Evolutionary conservation across 306 rosid species (phyloP).

Genomic region (Sindora glabra): DNA sequence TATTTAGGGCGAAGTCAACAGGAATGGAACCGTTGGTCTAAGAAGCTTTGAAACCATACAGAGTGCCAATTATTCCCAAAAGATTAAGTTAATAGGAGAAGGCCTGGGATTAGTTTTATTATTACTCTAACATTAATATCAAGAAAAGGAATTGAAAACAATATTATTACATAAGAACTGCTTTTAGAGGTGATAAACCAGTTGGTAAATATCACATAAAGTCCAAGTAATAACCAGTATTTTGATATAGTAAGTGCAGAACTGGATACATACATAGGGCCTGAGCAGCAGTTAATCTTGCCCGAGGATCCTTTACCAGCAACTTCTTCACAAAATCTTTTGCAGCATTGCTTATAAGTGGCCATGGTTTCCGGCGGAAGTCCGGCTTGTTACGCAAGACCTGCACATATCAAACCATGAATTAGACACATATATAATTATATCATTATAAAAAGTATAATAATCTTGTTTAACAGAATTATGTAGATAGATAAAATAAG

Average conservation of each 20-base stretch:
- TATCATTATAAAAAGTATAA: neutral
- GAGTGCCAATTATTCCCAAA: too few species aligned
- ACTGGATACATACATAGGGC: slow-evolving; percentile 70
- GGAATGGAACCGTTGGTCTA: too few species aligned
- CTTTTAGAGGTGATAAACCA: too few species aligned
- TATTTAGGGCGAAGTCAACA: too few species aligned
- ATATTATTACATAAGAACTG: too few species aligned
- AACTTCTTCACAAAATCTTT: slow-evolving; percentile 94
- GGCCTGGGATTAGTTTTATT: too few species aligned
- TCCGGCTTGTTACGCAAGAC: slow-evolving; percentile 91
- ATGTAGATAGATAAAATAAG: neutral
- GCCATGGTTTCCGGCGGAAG: slow-evolving; percentile 97
- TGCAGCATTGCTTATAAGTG: slow-evolving; percentile 61
- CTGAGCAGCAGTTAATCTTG: slow-evolving; percentile 98
- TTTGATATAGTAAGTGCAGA: slow-evolving; percentile 14
- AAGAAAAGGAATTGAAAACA: too few species aligned
- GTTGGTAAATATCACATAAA: too few species aligned
- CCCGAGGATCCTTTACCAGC: slow-evolving; percentile 92
- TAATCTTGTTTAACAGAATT: neutral
- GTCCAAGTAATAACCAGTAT: slow-evolving; percentile 10
- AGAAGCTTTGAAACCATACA: too few species aligned
- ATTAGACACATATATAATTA: neutral
- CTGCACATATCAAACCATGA: slow-evolving; percentile 29
- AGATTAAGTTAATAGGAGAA: too few species aligned
- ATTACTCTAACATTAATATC: too few species aligned